Evolutionary conservation across 106 monocot genomes (phyloP).

Genomic region (Phalaenopsis equestris): DNA sequence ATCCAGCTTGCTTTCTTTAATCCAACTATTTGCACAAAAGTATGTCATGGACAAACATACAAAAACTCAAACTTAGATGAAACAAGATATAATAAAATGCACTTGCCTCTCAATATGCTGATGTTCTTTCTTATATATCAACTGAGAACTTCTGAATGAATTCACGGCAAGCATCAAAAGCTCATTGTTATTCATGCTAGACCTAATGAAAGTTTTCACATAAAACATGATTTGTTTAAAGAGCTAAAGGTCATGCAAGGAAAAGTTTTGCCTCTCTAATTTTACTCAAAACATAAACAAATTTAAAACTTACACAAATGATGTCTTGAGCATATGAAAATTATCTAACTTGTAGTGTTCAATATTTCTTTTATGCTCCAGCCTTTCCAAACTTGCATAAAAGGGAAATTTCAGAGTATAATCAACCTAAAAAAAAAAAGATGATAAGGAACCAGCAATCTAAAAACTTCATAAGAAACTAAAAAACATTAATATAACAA

Average conservation of each 20-base stretch:
- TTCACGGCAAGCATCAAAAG: conserved; percentile 43
- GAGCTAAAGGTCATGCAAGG: neutral
- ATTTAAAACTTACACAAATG: conserved; percentile 36
- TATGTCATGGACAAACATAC: conserved; percentile 6
- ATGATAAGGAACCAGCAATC: neutral
- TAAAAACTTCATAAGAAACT: neutral
- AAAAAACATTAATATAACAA: neutral
- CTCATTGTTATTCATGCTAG: conserved; percentile 19
- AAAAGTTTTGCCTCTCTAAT: neutral
- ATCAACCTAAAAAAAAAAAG: conserved; percentile 42
- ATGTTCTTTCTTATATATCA: conserved; percentile 52
- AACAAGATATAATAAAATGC: neutral
- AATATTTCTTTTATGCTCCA: conserved; percentile 83
- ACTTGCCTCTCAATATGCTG: conserved; percentile 55
- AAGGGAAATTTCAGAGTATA: conserved; percentile 57
- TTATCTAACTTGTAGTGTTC: conserved; percentile 27
- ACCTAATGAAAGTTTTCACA: conserved; percentile 11
- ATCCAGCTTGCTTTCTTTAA: conserved; percentile 68
- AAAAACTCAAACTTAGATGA: neutral
- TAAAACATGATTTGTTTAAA: neutral
- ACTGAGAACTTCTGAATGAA: conserved; percentile 57
- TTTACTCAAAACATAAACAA: neutral
- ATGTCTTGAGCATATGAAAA: conserved; percentile 24
- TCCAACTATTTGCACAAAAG: conserved; percentile 48
- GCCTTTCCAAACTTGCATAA: conserved; percentile 56